Percentiles rank a stretch among this genome's conserved stretches.
Conservation (phyloP, 352 stramenopile genomes). For the Phytophthora ramorum region DNA sequence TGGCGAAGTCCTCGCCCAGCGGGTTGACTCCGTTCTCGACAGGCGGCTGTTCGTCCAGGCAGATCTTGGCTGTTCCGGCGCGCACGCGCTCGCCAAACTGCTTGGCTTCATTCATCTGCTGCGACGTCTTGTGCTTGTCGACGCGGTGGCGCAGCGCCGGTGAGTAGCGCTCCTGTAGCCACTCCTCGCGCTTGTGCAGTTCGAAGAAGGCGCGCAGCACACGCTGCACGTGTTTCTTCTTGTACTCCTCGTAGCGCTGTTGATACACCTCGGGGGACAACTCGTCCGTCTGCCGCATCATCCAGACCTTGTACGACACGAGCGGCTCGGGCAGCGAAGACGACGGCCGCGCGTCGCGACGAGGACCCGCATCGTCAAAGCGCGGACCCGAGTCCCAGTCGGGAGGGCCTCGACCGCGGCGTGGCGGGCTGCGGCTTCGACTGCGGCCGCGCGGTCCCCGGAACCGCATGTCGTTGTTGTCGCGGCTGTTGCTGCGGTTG, state of each 20-base stretch:
- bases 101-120: slow-evolving; percentile 80
- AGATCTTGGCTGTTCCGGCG: slow-evolving; percentile 59
- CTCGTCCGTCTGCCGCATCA: slow-evolving; percentile 90
- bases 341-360: slow-evolving; percentile 38
- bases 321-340: slow-evolving; percentile 69
- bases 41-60: slow-evolving; percentile 62
- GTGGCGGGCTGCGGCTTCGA: slow-evolving; percentile 43
- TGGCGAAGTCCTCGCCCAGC: slow-evolving; percentile 60
- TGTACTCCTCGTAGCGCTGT: slow-evolving; percentile 90
- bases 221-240: slow-evolving; percentile 86
- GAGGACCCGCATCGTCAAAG: slow-evolving; percentile 28
- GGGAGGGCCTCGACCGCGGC: slow-evolving; percentile 8
- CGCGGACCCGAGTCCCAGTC: slow-evolving; percentile 37
- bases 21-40: slow-evolving; percentile 33
- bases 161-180: slow-evolving; percentile 88
- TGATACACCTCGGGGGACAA: slow-evolving; percentile 82
- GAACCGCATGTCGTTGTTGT: slow-evolving; percentile 42
- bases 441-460: slow-evolving; percentile 34
- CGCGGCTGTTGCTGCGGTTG: slow-evolving; percentile 41
- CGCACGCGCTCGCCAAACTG: slow-evolving; percentile 73
- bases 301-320: slow-evolving; percentile 89
- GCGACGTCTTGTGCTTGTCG: slow-evolving; percentile 67
- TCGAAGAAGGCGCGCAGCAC: slow-evolving; percentile 88
- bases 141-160: slow-evolving; percentile 74
- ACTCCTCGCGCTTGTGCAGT: slow-evolving; percentile 85